Percentiles rank a stretch among this genome's conserved stretches.
Conservation (phyloP, 2,329 filamentous ascomycete species). For the Neonectria punicea region DNA sequence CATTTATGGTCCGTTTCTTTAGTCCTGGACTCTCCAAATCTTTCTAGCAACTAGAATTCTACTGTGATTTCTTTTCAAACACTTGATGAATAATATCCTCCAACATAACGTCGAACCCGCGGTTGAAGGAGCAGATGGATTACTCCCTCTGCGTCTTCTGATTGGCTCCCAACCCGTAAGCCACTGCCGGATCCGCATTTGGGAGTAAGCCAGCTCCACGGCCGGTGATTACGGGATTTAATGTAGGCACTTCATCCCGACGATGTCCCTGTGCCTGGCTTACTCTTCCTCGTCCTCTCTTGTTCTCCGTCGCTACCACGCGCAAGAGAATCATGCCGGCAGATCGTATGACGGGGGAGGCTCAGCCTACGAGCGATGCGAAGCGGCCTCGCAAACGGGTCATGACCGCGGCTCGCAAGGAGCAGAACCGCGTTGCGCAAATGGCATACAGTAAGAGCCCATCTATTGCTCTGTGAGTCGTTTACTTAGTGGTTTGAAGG, state of each 20-base stretch:
- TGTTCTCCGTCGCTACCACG: background rate
- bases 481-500: conserved; percentile 17
- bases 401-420: conserved; percentile 36
- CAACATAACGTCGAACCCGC: too few relatives aligned
- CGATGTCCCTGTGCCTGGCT: background rate
- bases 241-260: background rate
- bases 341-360: background rate
- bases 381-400: conserved; percentile 24
- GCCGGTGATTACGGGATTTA: background rate
- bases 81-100: background rate
- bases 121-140: background rate
- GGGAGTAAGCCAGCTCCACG: conserved; percentile 12
- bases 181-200: conserved; percentile 20
- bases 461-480: background rate
- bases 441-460: conserved; percentile 34
- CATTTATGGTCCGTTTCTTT: background rate
- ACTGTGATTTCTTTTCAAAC: background rate
- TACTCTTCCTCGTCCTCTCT: background rate
- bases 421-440: conserved; percentile 42
- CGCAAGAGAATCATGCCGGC: background rate
- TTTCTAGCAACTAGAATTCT: background rate
- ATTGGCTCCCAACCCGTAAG: conserved; percentile 38
- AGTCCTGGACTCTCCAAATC: background rate
- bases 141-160: background rate
- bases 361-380: background rate